A percentile compares a stretch with the other conserved stretches of the same genome.
These are phyloP conservation scores for Phellinidium pouzarii DNA, from an alignment of 1,284 basidiomycete species.

Conservation along the genomic window DNA sequence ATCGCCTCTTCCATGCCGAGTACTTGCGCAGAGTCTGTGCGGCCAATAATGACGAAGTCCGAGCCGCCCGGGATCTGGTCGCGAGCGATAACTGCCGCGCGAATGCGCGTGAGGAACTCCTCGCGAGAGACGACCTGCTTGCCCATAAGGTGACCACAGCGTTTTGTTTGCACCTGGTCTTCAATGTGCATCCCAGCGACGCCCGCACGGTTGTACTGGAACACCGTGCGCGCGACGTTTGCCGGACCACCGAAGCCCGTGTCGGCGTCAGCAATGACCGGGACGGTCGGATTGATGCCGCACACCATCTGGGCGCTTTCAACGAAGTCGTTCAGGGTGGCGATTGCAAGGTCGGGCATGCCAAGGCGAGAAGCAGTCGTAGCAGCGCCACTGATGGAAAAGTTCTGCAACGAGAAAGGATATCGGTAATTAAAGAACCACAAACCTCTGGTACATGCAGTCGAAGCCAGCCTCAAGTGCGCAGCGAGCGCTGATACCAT, in stretches of 20 bases:
- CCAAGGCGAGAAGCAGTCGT: conserved; percentile 74
- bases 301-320: conserved; percentile 58
- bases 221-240: conserved; percentile 72
- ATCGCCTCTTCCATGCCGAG: conserved; percentile 78
- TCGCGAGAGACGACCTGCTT: conserved; percentile 76
- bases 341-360: conserved; percentile 73
- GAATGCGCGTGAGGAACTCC: conserved; percentile 70
- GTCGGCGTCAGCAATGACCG: conserved; percentile 78
- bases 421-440: not conserved
- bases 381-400: conserved; percentile 50
- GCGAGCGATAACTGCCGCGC: conserved; percentile 68
- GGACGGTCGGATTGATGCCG: conserved; percentile 51
- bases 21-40: conserved; percentile 77
- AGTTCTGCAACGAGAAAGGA: not conserved
- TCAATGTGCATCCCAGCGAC: conserved; percentile 77
- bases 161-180: conserved; percentile 79
- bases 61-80: conserved; percentile 65
- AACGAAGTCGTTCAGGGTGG: conserved; percentile 69
- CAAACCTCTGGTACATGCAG: conserved; percentile 62
- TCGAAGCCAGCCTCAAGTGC: conserved; percentile 73
- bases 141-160: conserved; percentile 75
- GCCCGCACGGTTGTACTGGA: conserved; percentile 62
- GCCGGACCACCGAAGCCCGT: conserved; percentile 76
- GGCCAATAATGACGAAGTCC: conserved; percentile 75
- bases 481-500: conserved; percentile 74